Conservation (phyloP, 805 yeast species). For the Starmerella potacharoeniae region DNA sequence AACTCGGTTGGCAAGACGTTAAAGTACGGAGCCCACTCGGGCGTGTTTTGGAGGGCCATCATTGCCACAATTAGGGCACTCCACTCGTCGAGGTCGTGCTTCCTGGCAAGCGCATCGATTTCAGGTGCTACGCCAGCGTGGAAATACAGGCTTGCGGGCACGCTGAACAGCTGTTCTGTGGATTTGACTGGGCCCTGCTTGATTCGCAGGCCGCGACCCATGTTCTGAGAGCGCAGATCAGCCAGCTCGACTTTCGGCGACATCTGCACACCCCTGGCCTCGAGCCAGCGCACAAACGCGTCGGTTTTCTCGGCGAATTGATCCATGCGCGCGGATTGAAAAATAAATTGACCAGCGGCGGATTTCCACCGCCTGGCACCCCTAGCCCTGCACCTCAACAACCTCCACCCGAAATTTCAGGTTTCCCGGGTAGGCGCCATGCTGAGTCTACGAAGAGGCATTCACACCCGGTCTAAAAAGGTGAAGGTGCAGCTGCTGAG, state of each 20-base stretch:
- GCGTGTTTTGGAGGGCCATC: slow-evolving; percentile 45
- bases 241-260: slow-evolving; percentile 47
- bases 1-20: slow-evolving; percentile 54
- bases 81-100: slow-evolving; percentile 48
- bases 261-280: slow-evolving; percentile 34
- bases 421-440: not conserved
- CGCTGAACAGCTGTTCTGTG: slow-evolving; percentile 56
- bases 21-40: slow-evolving; percentile 63
- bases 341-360: not conserved
- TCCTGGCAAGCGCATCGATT: slow-evolving; percentile 20
- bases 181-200: slow-evolving; percentile 39
- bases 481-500: slow-evolving; percentile 62
- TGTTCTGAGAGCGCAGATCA: slow-evolving; percentile 47
- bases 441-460: slow-evolving; percentile 12
- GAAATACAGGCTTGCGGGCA: slow-evolving; percentile 51
- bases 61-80: slow-evolving; percentile 60
- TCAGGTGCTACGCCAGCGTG: slow-evolving; percentile 41
- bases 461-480: slow-evolving; percentile 25
- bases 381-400: not conserved
- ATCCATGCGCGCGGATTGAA: not conserved
- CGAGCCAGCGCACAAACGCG: slow-evolving; percentile 38
- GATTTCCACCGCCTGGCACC: not conserved
- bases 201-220: slow-evolving; percentile 76
- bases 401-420: not conserved
- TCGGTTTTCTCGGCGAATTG: slow-evolving; percentile 30